These are phyloP conservation scores for Morella rubra DNA, from an alignment of 306 rosid species.

Conservation along the genomic window DNA sequence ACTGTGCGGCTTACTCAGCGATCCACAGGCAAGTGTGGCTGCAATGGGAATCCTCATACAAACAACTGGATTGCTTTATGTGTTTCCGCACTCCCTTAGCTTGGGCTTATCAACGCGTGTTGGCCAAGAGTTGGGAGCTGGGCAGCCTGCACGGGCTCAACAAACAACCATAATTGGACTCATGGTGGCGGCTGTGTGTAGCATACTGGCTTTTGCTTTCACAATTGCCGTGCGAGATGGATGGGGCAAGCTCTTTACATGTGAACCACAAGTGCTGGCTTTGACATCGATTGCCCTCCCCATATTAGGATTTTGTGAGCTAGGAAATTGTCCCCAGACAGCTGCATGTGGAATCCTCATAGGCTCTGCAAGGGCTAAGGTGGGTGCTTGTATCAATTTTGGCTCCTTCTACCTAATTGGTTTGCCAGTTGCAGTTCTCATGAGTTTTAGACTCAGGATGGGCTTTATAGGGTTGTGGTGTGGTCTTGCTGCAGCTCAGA, in stretches of 20 bases:
- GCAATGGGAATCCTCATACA: slow-evolving; percentile 17
- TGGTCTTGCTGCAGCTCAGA: slow-evolving; percentile 15
- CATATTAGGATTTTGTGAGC: slow-evolving; percentile 10
- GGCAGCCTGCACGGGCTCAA: not conserved
- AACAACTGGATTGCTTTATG: slow-evolving; percentile 11
- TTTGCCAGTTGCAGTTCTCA: slow-evolving; percentile 11
- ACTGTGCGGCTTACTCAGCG: slow-evolving; percentile 6
- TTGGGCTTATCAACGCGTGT: slow-evolving; percentile 1
- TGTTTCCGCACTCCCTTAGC: slow-evolving; percentile 7
- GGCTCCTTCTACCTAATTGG: slow-evolving; percentile 14
- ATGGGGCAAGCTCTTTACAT: slow-evolving; percentile 11
- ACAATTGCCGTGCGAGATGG: not conserved
- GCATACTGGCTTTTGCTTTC: not conserved
- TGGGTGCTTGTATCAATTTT: slow-evolving; percentile 9
- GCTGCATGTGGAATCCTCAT: slow-evolving; percentile 14
- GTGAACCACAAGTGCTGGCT: slow-evolving; percentile 6
- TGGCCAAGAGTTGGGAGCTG: slow-evolving; percentile 15
- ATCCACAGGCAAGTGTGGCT: slow-evolving; percentile 12
- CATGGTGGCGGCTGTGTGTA: not conserved
- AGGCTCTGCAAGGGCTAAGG: slow-evolving; percentile 13
- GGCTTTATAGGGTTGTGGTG: slow-evolving; percentile 11
- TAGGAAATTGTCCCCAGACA: slow-evolving; percentile 15
- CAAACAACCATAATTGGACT: slow-evolving; percentile 1
- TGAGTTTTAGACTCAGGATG: not conserved
- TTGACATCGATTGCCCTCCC: slow-evolving; percentile 8